phyloP scores from a whole-genome alignment of 2,329 filamentous ascomycete species.

The Alternaria angustiovoidea region DNA sequence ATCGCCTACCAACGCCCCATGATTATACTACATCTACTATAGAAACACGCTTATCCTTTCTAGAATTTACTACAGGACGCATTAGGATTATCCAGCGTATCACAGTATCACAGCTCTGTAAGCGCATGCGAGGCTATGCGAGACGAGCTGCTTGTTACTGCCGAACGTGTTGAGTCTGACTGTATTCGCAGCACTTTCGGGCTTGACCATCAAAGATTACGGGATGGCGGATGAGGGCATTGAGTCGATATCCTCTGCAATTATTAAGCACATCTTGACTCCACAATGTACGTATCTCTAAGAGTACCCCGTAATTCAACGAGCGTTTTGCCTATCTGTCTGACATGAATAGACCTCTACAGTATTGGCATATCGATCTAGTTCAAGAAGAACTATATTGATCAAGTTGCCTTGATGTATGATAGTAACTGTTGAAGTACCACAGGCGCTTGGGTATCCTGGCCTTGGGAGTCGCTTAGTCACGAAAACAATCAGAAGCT shows the following conservation, averaged over 20 bases:
- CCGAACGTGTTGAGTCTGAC: too few relatives aligned
- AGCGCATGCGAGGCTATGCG: neutral
- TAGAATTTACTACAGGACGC: neutral
- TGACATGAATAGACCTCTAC: neutral
- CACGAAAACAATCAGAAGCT: neutral
- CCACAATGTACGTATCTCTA: too few relatives aligned
- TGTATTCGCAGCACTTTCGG: too few relatives aligned
- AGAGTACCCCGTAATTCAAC: too few relatives aligned
- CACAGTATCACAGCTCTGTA: neutral
- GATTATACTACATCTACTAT: neutral
- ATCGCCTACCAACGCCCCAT: neutral
- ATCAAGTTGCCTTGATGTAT: neutral
- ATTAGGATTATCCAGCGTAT: neutral
- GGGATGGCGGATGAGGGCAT: too few relatives aligned
- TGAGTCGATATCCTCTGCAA: too few relatives aligned
- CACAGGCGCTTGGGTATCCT: neutral
- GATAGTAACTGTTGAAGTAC: neutral
- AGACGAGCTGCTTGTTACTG: too few relatives aligned
- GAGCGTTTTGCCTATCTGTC: neutral
- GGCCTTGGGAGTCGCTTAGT: neutral
- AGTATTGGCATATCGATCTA: neutral
- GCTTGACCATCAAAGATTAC: too few relatives aligned
- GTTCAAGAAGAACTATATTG: neutral
- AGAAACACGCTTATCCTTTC: neutral
- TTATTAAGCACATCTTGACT: too few relatives aligned